Evolutionary conservation across 306 rosid genomes (phyloP).

Genomic region (Castanea crenata): DNA sequence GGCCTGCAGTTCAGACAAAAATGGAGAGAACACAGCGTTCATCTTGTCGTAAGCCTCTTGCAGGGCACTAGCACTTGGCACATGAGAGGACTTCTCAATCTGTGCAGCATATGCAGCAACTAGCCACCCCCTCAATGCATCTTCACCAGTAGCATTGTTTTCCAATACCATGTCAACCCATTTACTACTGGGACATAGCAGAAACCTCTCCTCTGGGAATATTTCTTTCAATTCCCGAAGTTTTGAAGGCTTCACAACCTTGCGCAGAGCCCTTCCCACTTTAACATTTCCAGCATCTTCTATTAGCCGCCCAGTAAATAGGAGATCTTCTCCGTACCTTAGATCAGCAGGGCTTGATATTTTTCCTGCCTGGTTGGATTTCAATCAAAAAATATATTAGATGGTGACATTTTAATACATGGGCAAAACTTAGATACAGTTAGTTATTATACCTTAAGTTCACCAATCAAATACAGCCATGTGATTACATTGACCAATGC

Average conservation of each 20-base stretch:
- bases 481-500: too few species aligned
- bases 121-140: slow-evolving; percentile 93
- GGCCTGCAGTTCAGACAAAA: slow-evolving; percentile 63
- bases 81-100: slow-evolving; percentile 36
- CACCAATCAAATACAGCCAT: too few species aligned
- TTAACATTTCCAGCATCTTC: slow-evolving; percentile 81
- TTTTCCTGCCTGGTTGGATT: slow-evolving; percentile 51
- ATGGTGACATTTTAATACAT: background rate
- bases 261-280: slow-evolving; percentile 64
- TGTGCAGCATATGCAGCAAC: slow-evolving; percentile 78
- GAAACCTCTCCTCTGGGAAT: slow-evolving; percentile 75
- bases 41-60: slow-evolving; percentile 70
- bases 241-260: slow-evolving; percentile 72
- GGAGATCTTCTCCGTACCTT: slow-evolving; percentile 76
- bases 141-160: slow-evolving; percentile 80
- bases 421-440: too few species aligned
- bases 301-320: slow-evolving; percentile 62
- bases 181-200: slow-evolving; percentile 45
- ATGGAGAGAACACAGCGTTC: slow-evolving; percentile 57
- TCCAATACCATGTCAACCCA: slow-evolving; percentile 80
- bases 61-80: slow-evolving; percentile 37
- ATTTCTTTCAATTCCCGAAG: slow-evolving; percentile 52
- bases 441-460: too few species aligned
- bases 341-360: slow-evolving; percentile 84
- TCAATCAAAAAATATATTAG: background rate